Conservation (phyloP, 73 alveolate genomes). For the Tetrahymena borealis region DNA sequence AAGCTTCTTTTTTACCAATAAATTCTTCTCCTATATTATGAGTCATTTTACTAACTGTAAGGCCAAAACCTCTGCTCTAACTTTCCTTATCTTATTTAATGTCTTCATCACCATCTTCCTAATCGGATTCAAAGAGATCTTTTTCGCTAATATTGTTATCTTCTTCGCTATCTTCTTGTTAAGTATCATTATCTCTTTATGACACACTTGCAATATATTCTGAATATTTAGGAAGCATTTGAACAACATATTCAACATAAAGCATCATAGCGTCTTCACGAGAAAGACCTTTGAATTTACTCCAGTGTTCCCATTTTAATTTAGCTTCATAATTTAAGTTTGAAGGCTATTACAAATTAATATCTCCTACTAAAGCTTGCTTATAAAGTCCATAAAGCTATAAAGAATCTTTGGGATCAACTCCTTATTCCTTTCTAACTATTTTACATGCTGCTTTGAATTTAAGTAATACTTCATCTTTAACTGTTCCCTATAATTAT, state of each 20-base stretch:
- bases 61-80: background rate
- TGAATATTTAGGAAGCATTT: background rate
- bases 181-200: background rate
- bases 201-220: background rate
- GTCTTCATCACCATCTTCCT: background rate
- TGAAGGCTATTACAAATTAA: background rate
- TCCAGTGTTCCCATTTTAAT: background rate
- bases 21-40: background rate
- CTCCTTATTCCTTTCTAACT: background rate
- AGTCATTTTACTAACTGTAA: background rate
- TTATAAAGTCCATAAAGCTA: background rate
- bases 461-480: background rate
- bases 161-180: background rate
- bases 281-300: background rate
- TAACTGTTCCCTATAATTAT: background rate
- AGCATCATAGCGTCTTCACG: background rate
- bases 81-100: background rate
- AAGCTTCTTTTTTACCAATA: background rate
- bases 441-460: background rate
- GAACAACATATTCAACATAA: background rate
- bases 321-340: background rate
- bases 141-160: background rate
- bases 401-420: background rate
- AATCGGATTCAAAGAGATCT: background rate
- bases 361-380: background rate